Base-by-base conservation (phyloP, 371 early-diverging fungal genomes). In the Mortierella sp. region DNA sequence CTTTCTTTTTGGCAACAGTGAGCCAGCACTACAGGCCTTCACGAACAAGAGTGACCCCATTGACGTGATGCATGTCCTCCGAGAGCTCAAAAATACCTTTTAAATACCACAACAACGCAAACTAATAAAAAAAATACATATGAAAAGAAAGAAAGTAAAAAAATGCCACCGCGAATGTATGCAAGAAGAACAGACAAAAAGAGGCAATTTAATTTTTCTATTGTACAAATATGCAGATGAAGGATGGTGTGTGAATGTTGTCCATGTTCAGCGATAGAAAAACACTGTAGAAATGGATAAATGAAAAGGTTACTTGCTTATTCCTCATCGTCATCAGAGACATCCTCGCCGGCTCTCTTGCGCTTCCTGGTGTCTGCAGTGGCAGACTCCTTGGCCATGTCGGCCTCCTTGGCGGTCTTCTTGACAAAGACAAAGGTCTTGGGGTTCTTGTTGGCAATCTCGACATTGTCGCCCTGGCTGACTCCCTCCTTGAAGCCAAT, bases 401-500 rank as follows among this genome's bases (percentile, higher is more conserved):
- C 90, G 0, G 76, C 88, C 24, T 89, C 90, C 90, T 91, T 91
- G 46, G 89, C 91, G 37, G 86, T 86, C 61, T 86, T 89, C 67
- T 89, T 88, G 31, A 94, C 92, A 89, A 97, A 96, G 31, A 95
- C 88, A 87, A 91, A 94, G 24, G 93, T 93, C 83, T 92, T 93
- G 28, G 96, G 95, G 1, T 88, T 88, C 69, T 94, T 91, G 50
- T 90, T 82, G 21, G 88, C 9, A 44, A 98, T 95, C 82, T 99
- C 98, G 48, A 89, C 93, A 86, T 99, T 99, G 16, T 86, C 93
- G 9, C 87, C 91, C 57, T 90, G 92, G 54, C 95, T 95, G 19
- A 96, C 64, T 0, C 96, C 96, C 44, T 96, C 93, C 81, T 95
- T 93, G 88, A 94, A 98, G 2, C 99, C 99, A 14, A 99, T 90